Percentiles rank a stretch among this genome's conserved stretches.
These are phyloP conservation scores for Cladosporium velox DNA, from an alignment of 2,329 filamentous ascomycete species.

Conservation along the genomic window DNA sequence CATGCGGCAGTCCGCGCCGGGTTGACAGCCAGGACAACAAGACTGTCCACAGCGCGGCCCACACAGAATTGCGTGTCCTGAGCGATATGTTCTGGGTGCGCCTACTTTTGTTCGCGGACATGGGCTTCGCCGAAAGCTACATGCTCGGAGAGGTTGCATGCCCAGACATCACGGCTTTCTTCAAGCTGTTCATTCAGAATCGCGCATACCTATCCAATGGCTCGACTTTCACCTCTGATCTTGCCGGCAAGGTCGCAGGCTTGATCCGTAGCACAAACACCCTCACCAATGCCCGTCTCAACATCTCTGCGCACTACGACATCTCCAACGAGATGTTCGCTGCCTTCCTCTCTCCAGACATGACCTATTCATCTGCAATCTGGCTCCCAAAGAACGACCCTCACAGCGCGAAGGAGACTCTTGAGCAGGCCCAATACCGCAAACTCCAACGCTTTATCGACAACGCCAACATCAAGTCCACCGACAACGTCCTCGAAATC, in stretches of 20 bases:
- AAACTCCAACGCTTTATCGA: slow-evolving; percentile 68
- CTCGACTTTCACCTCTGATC: slow-evolving; percentile 61
- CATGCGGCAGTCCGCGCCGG: slow-evolving; percentile 44
- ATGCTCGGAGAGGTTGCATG: slow-evolving; percentile 73
- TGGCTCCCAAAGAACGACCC: slow-evolving; percentile 55
- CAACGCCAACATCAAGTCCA: slow-evolving; percentile 62
- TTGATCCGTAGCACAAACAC: slow-evolving; percentile 52
- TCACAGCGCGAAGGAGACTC: slow-evolving; percentile 52
- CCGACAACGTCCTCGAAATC: slow-evolving; percentile 72
- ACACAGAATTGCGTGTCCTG: slow-evolving; percentile 61
- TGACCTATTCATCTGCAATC: slow-evolving; percentile 74
- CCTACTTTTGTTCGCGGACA: slow-evolving; percentile 68
- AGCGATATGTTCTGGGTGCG: slow-evolving; percentile 71
- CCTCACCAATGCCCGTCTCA: slow-evolving; percentile 59
- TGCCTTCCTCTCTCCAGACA: slow-evolving; percentile 71
- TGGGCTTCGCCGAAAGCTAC: slow-evolving; percentile 73
- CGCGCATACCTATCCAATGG: slow-evolving; percentile 62
- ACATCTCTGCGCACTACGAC: slow-evolving; percentile 73
- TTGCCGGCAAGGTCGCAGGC: slow-evolving; percentile 60
- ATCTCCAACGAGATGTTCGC: slow-evolving; percentile 77
- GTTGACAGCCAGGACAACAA: slow-evolving; percentile 43
- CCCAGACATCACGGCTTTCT: slow-evolving; percentile 66
- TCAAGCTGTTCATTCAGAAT: slow-evolving; percentile 73
- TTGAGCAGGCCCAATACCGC: slow-evolving; percentile 67
- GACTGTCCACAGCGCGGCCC: slow-evolving; percentile 42